Evolutionary conservation across 2,329 filamentous ascomycete genomes (phyloP).

Genomic region (Cryphonectria carpinicola): DNA sequence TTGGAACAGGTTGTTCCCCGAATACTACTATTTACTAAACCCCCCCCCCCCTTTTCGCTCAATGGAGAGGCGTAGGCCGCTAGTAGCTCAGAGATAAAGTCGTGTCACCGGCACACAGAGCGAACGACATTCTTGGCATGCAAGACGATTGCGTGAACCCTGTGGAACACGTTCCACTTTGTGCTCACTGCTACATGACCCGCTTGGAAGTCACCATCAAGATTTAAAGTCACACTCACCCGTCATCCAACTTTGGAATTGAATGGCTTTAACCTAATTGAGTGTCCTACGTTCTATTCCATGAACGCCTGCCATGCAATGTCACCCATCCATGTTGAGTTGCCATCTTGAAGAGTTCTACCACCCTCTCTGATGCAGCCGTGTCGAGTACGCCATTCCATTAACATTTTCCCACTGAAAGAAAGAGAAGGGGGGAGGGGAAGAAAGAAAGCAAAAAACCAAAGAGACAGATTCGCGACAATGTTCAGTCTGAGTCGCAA

Average conservation of each 20-base stretch:
- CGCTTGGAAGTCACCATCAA: neutral
- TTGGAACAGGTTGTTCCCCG: neutral
- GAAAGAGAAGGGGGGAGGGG: neutral
- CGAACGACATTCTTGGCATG: constrained; percentile 1
- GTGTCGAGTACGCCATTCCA: neutral
- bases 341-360: neutral
- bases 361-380: neutral
- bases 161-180: neutral
- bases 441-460: neutral
- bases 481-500: neutral
- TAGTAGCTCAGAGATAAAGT: neutral
- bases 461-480: neutral
- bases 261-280: neutral
- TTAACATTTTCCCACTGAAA: neutral
- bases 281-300: neutral
- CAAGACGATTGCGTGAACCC: no score
- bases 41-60: neutral
- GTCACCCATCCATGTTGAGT: neutral
- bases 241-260: neutral
- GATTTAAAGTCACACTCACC: neutral
- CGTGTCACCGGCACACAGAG: neutral
- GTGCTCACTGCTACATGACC: neutral
- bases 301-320: neutral
- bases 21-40: neutral
- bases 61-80: neutral